Evolutionary conservation across 352 stramenopile genomes (phyloP).

Genomic region (Globisporangium solare): DNA sequence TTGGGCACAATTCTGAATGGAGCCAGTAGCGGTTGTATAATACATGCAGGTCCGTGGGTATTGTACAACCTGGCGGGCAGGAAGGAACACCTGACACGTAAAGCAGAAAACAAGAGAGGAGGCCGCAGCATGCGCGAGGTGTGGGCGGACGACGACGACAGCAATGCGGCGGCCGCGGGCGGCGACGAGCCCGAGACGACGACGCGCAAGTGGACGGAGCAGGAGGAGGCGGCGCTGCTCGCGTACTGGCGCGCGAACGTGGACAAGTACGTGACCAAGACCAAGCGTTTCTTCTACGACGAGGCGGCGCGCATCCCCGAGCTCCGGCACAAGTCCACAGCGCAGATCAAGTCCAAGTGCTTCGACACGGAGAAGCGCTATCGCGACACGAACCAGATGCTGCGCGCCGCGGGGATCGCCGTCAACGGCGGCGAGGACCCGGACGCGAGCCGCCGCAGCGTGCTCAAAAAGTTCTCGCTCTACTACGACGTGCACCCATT

Average conservation of each 20-base stretch:
- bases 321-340: slow-evolving; percentile 11
- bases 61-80: no score
- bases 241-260: slow-evolving; percentile 15
- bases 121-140: neutral
- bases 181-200: neutral
- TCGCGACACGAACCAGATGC: slow-evolving; percentile 7
- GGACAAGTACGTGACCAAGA: slow-evolving; percentile 12
- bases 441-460: slow-evolving; percentile 5
- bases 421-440: neutral
- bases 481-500: slow-evolving; percentile 19
- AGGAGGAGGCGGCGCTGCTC: slow-evolving; percentile 15
- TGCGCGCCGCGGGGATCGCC: slow-evolving; percentile 5
- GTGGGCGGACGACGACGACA: neutral
- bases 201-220: slow-evolving; percentile 16
- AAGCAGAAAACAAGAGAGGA: neutral
- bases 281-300: slow-evolving; percentile 19
- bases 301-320: slow-evolving; percentile 9
- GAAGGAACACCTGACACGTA: no score
- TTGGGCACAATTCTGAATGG: no score
- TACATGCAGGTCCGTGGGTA: no score
- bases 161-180: no score
- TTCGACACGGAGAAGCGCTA: slow-evolving; percentile 21
- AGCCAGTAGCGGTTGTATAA: no score
- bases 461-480: slow-evolving; percentile 18
- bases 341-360: slow-evolving; percentile 20